These are phyloP conservation scores for Amauroascus niger DNA, from an alignment of 2,329 filamentous ascomycete species.

Conservation along the genomic window DNA sequence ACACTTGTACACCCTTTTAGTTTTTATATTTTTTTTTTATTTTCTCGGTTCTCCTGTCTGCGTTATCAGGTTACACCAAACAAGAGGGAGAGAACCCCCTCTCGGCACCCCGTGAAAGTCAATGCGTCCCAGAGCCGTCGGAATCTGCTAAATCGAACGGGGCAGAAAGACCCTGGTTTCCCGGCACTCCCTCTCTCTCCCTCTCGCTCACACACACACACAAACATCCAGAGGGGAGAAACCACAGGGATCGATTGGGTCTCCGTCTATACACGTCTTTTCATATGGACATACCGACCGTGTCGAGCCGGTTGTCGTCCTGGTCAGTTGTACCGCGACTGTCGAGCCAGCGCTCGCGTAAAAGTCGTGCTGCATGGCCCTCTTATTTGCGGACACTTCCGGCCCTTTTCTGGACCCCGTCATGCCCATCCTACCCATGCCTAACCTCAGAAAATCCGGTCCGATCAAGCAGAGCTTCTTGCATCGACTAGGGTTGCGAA, in stretches of 20 bases:
- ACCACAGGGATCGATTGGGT: not conserved
- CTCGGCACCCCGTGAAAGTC: not conserved
- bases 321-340: conserved; percentile 26
- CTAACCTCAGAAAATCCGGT: conserved; percentile 29
- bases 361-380: conserved; percentile 33
- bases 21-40: too few species aligned
- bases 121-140: not conserved
- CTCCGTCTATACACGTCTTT: not conserved
- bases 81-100: conserved; percentile 4
- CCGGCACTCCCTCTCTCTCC: not conserved
- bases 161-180: too few species aligned
- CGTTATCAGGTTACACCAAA: conserved; percentile 4
- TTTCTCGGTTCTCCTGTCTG: too few species aligned
- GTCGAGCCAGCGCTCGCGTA: conserved; percentile 23
- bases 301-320: conserved; percentile 29
- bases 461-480: conserved; percentile 37
- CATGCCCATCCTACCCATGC: conserved; percentile 28
- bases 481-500: conserved; percentile 36
- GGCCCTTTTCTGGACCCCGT: conserved; percentile 30
- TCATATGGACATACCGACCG: conserved; percentile 31
- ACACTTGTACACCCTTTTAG: not conserved
- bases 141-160: too few species aligned
- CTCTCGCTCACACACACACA: not conserved
- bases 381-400: conserved; percentile 33
- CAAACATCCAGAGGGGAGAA: not conserved